phyloP scores from a whole-genome alignment of 805 yeast species.

The Saccharomycopsis sp. region DNA sequence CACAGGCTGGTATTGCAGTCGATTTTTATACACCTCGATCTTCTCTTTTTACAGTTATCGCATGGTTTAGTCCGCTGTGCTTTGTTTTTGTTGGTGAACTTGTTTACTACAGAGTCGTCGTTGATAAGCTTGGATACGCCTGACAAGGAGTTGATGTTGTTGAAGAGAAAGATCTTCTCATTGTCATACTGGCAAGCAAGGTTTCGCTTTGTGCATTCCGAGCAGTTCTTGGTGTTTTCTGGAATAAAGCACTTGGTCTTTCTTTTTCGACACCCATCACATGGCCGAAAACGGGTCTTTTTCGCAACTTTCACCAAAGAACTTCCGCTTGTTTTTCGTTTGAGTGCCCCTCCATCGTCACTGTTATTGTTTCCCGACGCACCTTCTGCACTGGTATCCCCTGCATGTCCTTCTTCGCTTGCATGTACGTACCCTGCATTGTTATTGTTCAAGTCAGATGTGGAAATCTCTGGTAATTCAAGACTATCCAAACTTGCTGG shows the following conservation, averaged over 20 bases:
- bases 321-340: conserved; percentile 1
- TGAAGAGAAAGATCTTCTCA: conserved; percentile 21
- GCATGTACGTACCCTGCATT: too few relatives aligned
- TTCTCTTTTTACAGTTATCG: conserved; percentile 24
- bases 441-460: neutral
- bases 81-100: neutral
- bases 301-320: conserved; percentile 5
- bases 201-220: conserved; percentile 28
- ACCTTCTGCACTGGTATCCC: neutral
- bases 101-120: conserved; percentile 3
- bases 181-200: conserved; percentile 28
- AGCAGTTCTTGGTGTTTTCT: conserved; percentile 23
- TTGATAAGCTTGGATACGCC: conserved; percentile 17
- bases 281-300: conserved; percentile 30
- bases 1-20: conserved; percentile 20
- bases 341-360: neutral
- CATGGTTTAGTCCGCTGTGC: conserved; percentile 19
- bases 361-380: neutral
- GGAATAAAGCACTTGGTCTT: conserved; percentile 31
- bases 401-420: neutral
- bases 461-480: conserved; percentile 17
- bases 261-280: conserved; percentile 33
- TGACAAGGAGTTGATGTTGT: conserved; percentile 20
- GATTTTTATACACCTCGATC: conserved; percentile 25
- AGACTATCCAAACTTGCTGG: conserved; percentile 19